Evolutionary conservation across 768 basidiomycete genomes (phyloP), one percentile per base, ranked within the genome.

Genomic region (Amyloporia xantha): DNA sequence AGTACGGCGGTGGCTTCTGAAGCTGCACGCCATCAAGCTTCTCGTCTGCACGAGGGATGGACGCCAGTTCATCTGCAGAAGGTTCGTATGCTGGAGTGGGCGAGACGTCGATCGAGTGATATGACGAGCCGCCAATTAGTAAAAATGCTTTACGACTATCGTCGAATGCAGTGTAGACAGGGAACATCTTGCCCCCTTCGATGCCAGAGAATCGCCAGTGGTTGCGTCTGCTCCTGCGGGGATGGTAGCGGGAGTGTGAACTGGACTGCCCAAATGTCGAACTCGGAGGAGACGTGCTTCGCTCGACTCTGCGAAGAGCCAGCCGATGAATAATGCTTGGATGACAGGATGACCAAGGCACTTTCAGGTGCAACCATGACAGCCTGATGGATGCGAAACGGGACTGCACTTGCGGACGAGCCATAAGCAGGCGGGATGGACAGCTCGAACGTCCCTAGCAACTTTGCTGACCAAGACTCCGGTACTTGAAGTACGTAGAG

Each of bases 1-100:
- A 90, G 66, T 93, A 97, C 0, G 92, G 86, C 23, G 81, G 79
- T 2, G 86, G 87, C 54, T 74, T 82, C 9, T 66, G 62, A 1
- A 69, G 68, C 21, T 61, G 35, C 10, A 23, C 55, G 21, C 41
- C 55, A 52, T 83, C 79, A 39, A 84, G 62, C 51, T 69, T 72
- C 63, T 86, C 86, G 51, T 70, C 73, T 5, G 68, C 61, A 41
- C 80, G 77, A 15, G 90, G 86, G 41, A 88, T 81, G 4, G 86
- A 79, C 0, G 75, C 81, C 1, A 84, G 65, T 57, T 91, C 89
- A 38, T 84, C 82, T 0, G 73, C 58, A 4, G 77, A 71, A 7
- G 85, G 88, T 43, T 79, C 77, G 50, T 81, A 81, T 2, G 68
- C 51, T 17, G 65, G 57, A 6, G 59, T 38, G 2, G 64, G 46